Evolutionary conservation across 176 grass and related monocot species (phyloP), one percentile per base, ranked within the genome.

Genomic region (Aegilops sharonensis): DNA sequence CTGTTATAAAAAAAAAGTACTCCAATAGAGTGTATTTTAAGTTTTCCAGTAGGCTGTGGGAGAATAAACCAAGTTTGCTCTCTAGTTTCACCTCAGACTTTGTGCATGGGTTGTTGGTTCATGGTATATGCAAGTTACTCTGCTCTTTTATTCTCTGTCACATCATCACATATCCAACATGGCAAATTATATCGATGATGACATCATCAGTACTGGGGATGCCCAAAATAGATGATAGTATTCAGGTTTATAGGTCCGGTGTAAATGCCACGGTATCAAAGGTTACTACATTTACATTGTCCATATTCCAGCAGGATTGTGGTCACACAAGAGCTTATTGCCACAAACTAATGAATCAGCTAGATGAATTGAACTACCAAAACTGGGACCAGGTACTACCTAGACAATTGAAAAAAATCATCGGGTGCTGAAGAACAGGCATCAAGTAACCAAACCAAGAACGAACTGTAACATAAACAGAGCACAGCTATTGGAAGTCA

Each of bases 361-460:
- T 47, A 75, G 7, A 48, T 8, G 14, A 74, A 81, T n/a, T 50
- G 21, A 72, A 79, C 70, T 85, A 83, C 36, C 39, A 3, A 66
- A 79, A 54, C 5, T 54, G 15, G 50, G 5, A 5, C 14, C 5
- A 54, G 50, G 50, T 54, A 54, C 50, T 54, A 7, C 50, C 50
- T 54, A 54, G 50, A 54, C 5, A 54, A 54, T 54, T 14, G 0
- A 54, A 9, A 40, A 5, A 32, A 2, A 56, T 81, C 57, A 39
- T 11, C 5, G 13, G 21, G 4, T 4, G n/a, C 12, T 75, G 66
- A 23, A 59, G 77, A 68, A 85, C 13, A 18, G 12, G 20, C 64
- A 68, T 74, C 42, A 73, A 85, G 52, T 47, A 64, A 69, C 3
- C 54, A 64, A 78, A 52, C 54, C 24, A 71, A 79, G 63, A 37